Base-by-base conservation (phyloP, 2,329 filamentous ascomycete species). In the Pseudocercospora crystallina region DNA sequence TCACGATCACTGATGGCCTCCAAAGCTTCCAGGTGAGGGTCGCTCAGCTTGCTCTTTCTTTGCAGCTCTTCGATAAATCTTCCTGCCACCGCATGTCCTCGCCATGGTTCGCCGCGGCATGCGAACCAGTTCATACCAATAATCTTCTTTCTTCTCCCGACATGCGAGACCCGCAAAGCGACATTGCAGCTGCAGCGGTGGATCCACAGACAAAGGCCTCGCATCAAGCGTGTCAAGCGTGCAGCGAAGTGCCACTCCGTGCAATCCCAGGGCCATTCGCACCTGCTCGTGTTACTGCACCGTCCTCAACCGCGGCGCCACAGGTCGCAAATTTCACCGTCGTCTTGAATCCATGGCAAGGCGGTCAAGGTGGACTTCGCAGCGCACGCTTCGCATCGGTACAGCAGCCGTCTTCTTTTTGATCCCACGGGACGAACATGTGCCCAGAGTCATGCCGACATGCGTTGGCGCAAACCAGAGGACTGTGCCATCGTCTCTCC, bases 371-470 rank as follows among this genome's bases (percentile, higher is more conserved):
- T 44, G 47, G 37, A 30, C 26, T 38, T 38, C 43, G 48, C 50
- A 38, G 42, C 42, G 44, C 51, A 39, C 37, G 51, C 33, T 48
- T 43, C 30, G 45, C 42, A 45, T 33, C 48, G 43, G 50, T 43
- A 46, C 41, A 26, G 39, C 34, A 33, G 17, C 26, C 29, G 14
- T 39, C 35, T 43, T 30, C 33, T 34, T 37, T 29, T 34, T 33
- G 14, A 9, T 31, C 14, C 43, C 49, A 49, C 26, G 51, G 55
- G 42, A 55, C 49, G 47, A 45, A 50, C 32, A 33, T 39, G 47
- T 46, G 39, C 43, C 51, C 50, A 47, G 46, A 58, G 53, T 56
- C 44, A 43, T 47, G 46, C 56, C 56, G 56, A 51, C 33, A 51
- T 52, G 38, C 39, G 30, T 43, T 43, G 48, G 53, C 45, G 53